Evolutionary conservation across 139 green algal species (phyloP), one percentile per base, ranked within the genome.

Genomic region (Tetradesmus obliquus): DNA sequence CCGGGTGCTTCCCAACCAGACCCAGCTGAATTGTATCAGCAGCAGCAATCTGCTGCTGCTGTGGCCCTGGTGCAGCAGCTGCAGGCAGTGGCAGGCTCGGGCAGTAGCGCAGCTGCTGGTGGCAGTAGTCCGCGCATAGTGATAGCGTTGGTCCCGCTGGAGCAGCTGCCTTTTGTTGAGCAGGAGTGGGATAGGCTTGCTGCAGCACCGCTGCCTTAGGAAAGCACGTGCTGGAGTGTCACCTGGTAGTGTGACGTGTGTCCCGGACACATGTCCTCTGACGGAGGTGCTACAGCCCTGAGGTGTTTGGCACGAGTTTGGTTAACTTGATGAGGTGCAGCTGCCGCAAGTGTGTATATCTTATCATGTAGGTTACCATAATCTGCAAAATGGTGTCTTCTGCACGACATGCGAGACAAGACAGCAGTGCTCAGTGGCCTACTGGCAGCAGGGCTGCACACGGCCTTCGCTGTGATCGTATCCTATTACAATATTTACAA

Each of bases 161-260:
- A 79, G 58, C 84, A 88, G 84, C 24, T 88, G 58, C 3, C 24
- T 9, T 88, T 24, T 24, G 60, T 88, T 71, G 55, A 88, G 84
- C 84, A 88, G 84, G 84, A 57, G 9, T 88, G 84, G 84, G 84
- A 80, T 10, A 45, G 7, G 55, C 22, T 85, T 8, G 51, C 20
- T n/a, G 45, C 80, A 58, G 3, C 80, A 62, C 13, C 22, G 51
- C 80, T 51, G 80, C 32, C 32, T 45, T 45, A 45, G 32, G 32
- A 45, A 45, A 45, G 32, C 32, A 45, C 32, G 32, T 45, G 32
- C 32, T 45, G 32, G 32, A 45, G 32, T 45, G 32, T 45, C 32
- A 45, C 32, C 32, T 45, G 32, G 32, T 45, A 45, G 32, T 45
- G 32, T 45, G 32, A 45, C 32, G 32, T 45, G 32, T 45, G 32